Percentiles rank a stretch among this genome's conserved stretches.
phyloP scores from a whole-genome alignment of 345 rosid species.

The Salix purpurea region DNA sequence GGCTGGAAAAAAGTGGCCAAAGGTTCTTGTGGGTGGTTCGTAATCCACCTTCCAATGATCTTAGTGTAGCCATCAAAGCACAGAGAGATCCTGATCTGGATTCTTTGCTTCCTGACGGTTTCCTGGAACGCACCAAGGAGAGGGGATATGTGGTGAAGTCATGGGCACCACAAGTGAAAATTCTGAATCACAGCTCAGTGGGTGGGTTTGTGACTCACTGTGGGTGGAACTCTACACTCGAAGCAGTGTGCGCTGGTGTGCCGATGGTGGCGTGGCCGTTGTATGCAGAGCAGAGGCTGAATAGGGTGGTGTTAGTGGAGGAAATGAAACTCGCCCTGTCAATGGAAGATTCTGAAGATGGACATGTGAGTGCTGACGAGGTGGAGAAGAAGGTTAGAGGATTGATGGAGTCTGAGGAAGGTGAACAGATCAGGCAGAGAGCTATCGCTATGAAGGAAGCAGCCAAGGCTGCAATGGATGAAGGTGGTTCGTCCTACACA shows the following conservation, averaged over 20 bases:
- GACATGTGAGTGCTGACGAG: conserved; percentile 35
- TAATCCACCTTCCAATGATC: conserved; percentile 23
- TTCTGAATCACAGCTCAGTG: conserved; percentile 38
- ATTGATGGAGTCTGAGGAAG: conserved; percentile 32
- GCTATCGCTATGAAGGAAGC: conserved; percentile 5
- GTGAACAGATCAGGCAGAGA: conserved; percentile 17
- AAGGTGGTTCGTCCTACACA: conserved; percentile 22
- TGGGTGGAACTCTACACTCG: conserved; percentile 67
- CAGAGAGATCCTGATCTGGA: conserved; percentile 17
- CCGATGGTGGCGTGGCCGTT: conserved; percentile 51
- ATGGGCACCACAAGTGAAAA: conserved; percentile 59
- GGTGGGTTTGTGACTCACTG: conserved; percentile 67
- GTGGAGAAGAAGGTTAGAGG: conserved; percentile 31
- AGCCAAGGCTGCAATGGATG: conserved; percentile 14
- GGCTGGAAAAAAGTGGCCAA: conserved; percentile 37
- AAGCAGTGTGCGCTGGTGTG: conserved; percentile 45
- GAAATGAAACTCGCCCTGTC: conserved; percentile 50
- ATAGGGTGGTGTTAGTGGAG: conserved; percentile 39
- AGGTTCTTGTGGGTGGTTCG: conserved; percentile 54
- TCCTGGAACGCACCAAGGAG: conserved; percentile 30
- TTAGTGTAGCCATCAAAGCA: conserved; percentile 5
- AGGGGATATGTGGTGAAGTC: conserved; percentile 46
- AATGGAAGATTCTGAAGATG: conserved; percentile 34
- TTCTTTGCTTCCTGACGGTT: conserved; percentile 31
- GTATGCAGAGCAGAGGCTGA: conserved; percentile 42